A percentile compares a stretch with the other conserved stretches of the same genome.
Conservation (phyloP, 2,329 filamentous ascomycete species). For the Hymenoscyphus linearis region DNA sequence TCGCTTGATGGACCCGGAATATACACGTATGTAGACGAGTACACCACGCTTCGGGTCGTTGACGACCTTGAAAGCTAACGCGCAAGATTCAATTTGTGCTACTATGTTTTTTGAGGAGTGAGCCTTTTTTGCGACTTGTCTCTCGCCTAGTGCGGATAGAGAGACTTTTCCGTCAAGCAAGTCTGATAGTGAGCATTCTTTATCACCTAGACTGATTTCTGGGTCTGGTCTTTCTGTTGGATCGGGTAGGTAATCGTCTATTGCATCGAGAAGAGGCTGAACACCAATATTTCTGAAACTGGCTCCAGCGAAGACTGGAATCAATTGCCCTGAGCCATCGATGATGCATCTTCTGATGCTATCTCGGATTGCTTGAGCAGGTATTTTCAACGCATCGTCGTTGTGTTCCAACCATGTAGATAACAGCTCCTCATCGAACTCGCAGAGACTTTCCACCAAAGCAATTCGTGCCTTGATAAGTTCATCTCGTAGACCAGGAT, state of each 20-base stretch:
- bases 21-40: conserved; percentile 87
- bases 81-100: conserved; percentile 55
- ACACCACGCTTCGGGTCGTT: conserved; percentile 81
- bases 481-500: conserved; percentile 54
- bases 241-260: conserved; percentile 81
- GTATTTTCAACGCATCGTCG: conserved; percentile 65
- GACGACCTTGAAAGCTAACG: conserved; percentile 86
- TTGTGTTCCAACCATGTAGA: conserved; percentile 77
- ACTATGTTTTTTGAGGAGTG: conserved; percentile 38
- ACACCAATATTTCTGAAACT: conserved; percentile 94
- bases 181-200: conserved; percentile 47
- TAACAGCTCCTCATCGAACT: conserved; percentile 81
- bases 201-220: conserved; percentile 62
- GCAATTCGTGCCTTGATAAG: conserved; percentile 69
- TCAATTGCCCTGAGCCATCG: conserved; percentile 62
- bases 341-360: conserved; percentile 70
- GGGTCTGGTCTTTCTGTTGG: conserved; percentile 76
- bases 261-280: conserved; percentile 82
- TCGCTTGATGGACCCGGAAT: conserved; percentile 73
- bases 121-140: conserved; percentile 34
- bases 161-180: conserved; percentile 42
- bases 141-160: conserved; percentile 32
- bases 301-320: conserved; percentile 85
- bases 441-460: conserved; percentile 78
- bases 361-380: conserved; percentile 59